Evolutionary conservation across 495 filamentous ascomycete species (phyloP), one percentile per base, ranked within the genome.

Genomic region (Tricharina praecox): DNA sequence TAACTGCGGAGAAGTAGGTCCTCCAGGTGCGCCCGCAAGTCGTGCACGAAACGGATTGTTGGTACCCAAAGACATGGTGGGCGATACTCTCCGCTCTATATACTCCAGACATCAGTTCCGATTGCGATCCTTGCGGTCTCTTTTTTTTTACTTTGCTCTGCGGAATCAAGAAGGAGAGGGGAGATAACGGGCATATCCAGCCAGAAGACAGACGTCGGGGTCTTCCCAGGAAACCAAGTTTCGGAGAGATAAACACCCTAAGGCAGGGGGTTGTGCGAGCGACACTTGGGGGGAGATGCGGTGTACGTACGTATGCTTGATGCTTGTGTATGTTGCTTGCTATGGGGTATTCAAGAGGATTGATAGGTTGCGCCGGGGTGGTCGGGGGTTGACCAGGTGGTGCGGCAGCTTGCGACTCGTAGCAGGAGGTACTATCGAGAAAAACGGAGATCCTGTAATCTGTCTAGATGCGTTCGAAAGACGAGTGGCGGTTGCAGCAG

Each of bases 11-110:
- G 51, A 50, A 48, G 63, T 54, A 41, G 84, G 86, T 48, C 87
- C 90, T 8, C 4, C 16, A 37, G 82, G 78, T 54, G 46, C 53
- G 8, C 41, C 32, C 21, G 58, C 57, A 24, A 60, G 42, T 48
- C 82, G 81, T 64, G 93, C 93, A 68, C 90, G 80, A 63, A 97
- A 97, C n/a, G 90, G 90, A 59, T 97, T 97, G 71, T 96, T 96
- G 52, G 90, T 96, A 50, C 77, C 74, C 59, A 90, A 72, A 59
- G 77, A 80, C 62, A 77, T 46, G 8, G 23, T 9, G 11, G 70
- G 42, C 49, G 57, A 53, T 23, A 52, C 56, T 30, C 57, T 53
- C 48, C 57, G 58, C 40, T 54, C 58, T 61, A 33, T 54, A 47
- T 52, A 58, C 23, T 10, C 24, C 41, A 30, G 28, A 44, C 41